Percentiles rank a stretch among this genome's conserved stretches.
Conservation (phyloP, 768 basidiomycete species). For the Termitomyces sp. region DNA sequence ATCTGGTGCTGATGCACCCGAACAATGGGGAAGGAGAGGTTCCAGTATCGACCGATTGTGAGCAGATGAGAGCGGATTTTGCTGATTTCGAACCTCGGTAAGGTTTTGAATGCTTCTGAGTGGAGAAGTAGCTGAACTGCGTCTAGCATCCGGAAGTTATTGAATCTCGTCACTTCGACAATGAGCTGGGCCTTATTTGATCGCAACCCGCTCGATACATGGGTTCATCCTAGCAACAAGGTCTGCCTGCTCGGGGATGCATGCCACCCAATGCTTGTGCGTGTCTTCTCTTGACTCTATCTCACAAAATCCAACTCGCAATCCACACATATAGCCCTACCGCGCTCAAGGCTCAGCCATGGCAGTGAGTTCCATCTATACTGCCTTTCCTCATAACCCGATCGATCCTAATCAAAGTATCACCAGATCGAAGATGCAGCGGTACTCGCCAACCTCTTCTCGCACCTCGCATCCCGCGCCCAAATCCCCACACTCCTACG, state of each 20-base stretch:
- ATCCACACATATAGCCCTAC: slow-evolving; percentile 47
- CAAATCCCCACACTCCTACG: slow-evolving; percentile 42
- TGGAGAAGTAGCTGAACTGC: not conserved
- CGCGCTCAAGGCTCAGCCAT: slow-evolving; percentile 55
- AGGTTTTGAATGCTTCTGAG: not conserved
- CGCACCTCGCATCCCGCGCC: slow-evolving; percentile 32
- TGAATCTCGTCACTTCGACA: slow-evolving; percentile 41
- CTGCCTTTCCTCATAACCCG: not conserved
- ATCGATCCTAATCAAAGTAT: not conserved
- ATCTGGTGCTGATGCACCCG: slow-evolving; percentile 42
- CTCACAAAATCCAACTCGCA: too few species aligned
- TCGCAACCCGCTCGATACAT: slow-evolving; percentile 41
- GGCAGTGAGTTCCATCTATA: slow-evolving; percentile 30
- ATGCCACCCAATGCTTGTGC: slow-evolving; percentile 56
- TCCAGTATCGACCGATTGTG: slow-evolving; percentile 40
- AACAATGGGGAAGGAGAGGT: slow-evolving; percentile 34
- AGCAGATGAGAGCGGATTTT: slow-evolving; percentile 46
- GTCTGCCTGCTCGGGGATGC: slow-evolving; percentile 51
- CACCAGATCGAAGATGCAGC: slow-evolving; percentile 50
- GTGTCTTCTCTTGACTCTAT: slow-evolving; percentile 24
- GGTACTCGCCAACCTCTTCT: slow-evolving; percentile 47
- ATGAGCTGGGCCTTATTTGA: slow-evolving; percentile 48
- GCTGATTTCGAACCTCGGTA: slow-evolving; percentile 48
- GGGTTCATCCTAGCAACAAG: slow-evolving; percentile 42
- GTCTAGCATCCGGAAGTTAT: slow-evolving; percentile 40